Evolutionary conservation across 164 flowering plant species (phyloP).

Genomic region (Pachysandra terminalis): DNA sequence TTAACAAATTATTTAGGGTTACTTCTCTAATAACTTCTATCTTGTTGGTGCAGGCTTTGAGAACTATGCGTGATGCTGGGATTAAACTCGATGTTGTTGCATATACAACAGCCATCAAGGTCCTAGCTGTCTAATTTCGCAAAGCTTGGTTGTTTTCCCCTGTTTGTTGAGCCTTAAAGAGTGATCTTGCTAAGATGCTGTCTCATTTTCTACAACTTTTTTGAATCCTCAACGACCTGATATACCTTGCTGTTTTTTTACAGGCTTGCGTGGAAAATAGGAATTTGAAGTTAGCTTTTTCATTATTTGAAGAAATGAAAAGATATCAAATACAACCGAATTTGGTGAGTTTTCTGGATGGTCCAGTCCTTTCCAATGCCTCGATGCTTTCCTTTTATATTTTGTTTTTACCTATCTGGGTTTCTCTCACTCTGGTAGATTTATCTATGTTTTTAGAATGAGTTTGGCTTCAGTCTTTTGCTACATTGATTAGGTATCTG

Average conservation of each 20-base stretch:
- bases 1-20: too few relatives aligned
- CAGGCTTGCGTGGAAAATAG: slow-evolving; percentile 74
- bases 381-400: neutral
- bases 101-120: slow-evolving; percentile 89
- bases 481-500: neutral
- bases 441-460: neutral
- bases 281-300: slow-evolving; percentile 53
- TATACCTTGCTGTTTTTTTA: slow-evolving; percentile 16
- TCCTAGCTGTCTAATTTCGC: slow-evolving; percentile 17
- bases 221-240: too few relatives aligned
- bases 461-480: neutral
- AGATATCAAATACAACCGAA: slow-evolving; percentile 58
- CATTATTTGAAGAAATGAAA: slow-evolving; percentile 77
- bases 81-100: slow-evolving; percentile 76
- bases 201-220: neutral
- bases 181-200: neutral
- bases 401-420: neutral
- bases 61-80: slow-evolving; percentile 59
- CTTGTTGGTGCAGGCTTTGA: slow-evolving; percentile 50
- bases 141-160: neutral
- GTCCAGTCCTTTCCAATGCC: neutral
- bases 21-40: neutral
- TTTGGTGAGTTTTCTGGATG: slow-evolving; percentile 43
- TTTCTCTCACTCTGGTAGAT: neutral
- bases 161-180: neutral